Percentiles rank a stretch among this genome's conserved stretches.
These are phyloP conservation scores for Inga laurina DNA, from an alignment of 306 rosid genomes.

Conservation along the genomic window DNA sequence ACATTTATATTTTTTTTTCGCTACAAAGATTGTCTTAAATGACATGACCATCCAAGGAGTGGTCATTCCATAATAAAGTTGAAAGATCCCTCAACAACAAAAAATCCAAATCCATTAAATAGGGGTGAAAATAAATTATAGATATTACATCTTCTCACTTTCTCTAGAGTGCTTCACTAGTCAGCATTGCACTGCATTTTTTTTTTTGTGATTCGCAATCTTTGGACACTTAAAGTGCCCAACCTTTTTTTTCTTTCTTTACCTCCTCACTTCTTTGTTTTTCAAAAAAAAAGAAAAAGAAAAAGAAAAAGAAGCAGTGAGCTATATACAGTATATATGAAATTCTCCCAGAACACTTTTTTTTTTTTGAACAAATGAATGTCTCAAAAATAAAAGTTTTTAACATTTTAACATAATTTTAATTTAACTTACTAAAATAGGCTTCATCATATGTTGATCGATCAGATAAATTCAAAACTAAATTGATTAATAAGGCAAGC, in stretches of 20 bases:
- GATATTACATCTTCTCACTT: background rate
- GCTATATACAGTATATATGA: background rate
- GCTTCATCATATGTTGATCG: background rate
- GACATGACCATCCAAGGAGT: background rate
- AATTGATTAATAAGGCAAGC: background rate
- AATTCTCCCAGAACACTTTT: background rate
- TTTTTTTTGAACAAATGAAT: background rate
- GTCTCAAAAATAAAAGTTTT: background rate
- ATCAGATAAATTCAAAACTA: no score
- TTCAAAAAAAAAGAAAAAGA: no score
- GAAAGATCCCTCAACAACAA: background rate
- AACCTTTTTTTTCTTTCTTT: background rate
- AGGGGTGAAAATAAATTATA: background rate
- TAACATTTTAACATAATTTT: background rate
- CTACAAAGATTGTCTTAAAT: background rate
- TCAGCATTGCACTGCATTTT: background rate
- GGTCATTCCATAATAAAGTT: background rate
- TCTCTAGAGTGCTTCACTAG: background rate
- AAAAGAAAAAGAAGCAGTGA: background rate
- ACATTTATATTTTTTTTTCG: no score
- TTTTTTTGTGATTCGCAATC: background rate
- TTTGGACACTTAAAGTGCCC: no score
- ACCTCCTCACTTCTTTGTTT: no score
- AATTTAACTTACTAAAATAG: background rate
- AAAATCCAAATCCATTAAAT: conserved; percentile 1